Evolutionary conservation across 371 early-diverging fungal genomes (phyloP).

Genomic region (Mortierella polycephala): DNA sequence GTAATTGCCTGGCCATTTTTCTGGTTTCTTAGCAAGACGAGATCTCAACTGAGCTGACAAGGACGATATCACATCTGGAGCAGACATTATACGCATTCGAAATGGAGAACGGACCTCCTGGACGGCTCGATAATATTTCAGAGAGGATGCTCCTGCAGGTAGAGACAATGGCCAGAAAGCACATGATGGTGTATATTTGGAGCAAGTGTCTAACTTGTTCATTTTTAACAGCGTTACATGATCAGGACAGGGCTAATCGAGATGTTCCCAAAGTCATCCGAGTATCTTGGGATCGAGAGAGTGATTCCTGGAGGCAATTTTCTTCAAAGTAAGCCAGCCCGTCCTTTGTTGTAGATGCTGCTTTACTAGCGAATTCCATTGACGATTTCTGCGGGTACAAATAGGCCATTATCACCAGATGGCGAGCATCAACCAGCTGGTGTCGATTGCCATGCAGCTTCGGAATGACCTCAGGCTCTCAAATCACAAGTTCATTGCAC

Average conservation of each 20-base stretch:
- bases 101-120: slow-evolving; percentile 27
- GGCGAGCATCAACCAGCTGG: slow-evolving; percentile 60
- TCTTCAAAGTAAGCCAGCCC: slow-evolving; percentile 26
- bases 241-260: slow-evolving; percentile 43
- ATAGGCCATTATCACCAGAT: slow-evolving; percentile 57
- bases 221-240: slow-evolving; percentile 38
- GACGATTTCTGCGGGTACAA: too few species aligned
- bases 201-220: neutral
- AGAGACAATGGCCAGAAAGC: neutral
- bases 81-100: slow-evolving; percentile 38
- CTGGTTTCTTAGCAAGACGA: slow-evolving; percentile 31
- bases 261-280: slow-evolving; percentile 53
- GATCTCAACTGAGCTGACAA: slow-evolving; percentile 23
- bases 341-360: neutral
- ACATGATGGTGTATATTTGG: slow-evolving; percentile 2
- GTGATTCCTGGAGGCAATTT: slow-evolving; percentile 34
- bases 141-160: slow-evolving; percentile 48
- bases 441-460: slow-evolving; percentile 60
- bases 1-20: neutral
- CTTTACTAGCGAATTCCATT: neutral
- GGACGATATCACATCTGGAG: slow-evolving; percentile 41
- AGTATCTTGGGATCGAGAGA: slow-evolving; percentile 40
- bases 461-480: slow-evolving; percentile 57
- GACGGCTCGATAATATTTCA: slow-evolving; percentile 20
- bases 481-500: slow-evolving; percentile 67